A percentile compares a stretch with the other conserved stretches of the same genome.
phyloP scores from a whole-genome alignment of 495 filamentous ascomycete species.

The Aspergillus indologenus region DNA sequence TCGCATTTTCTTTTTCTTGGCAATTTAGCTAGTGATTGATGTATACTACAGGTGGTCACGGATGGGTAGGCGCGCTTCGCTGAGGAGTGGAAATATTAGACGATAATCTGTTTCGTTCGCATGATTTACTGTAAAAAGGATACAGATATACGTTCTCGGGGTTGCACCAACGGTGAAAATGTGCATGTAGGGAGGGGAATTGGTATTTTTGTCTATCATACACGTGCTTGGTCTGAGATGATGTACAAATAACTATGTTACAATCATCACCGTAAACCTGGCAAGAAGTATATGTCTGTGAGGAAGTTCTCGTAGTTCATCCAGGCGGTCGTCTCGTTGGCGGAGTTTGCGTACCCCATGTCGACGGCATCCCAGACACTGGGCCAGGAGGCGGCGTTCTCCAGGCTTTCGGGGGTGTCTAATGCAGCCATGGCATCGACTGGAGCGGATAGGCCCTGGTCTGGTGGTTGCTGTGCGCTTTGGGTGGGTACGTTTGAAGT shows the following conservation, averaged over 20 bases:
- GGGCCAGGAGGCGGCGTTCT: slow-evolving; percentile 16
- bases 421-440: slow-evolving; percentile 2
- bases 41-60: background rate
- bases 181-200: no score
- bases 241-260: no score
- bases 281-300: slow-evolving; percentile 29
- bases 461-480: background rate
- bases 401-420: slow-evolving; percentile 12
- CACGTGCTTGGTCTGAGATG: no score
- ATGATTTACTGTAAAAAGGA: no score
- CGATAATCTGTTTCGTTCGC: no score
- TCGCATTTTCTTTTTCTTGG: no score
- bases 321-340: slow-evolving; percentile 28
- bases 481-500: background rate
- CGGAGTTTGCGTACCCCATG: slow-evolving; percentile 8
- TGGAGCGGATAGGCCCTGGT: background rate
- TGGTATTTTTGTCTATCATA: no score
- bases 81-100: no score
- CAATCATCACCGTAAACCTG: slow-evolving; percentile 8
- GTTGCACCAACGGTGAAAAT: no score
- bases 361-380: slow-evolving; percentile 37
- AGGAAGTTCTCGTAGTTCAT: slow-evolving; percentile 36
- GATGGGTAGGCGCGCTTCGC: background rate
- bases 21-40: background rate
- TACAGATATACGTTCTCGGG: no score